Percentiles rank a stretch among this genome's conserved stretches.
phyloP scores from a whole-genome alignment of 108 stramenopile species.

The Bacterosira constricta region DNA sequence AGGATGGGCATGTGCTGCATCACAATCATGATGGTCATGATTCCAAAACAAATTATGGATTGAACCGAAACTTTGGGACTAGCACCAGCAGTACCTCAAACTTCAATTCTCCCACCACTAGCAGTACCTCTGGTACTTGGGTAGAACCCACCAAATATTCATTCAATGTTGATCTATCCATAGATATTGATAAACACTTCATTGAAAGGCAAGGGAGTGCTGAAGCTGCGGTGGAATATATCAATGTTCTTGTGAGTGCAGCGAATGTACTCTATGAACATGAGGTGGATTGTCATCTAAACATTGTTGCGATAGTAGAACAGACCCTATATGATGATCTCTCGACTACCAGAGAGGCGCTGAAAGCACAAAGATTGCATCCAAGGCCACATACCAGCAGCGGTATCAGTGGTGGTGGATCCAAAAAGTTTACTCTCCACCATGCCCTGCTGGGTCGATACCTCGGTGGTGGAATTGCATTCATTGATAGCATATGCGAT shows the following conservation, averaged over 20 bases:
- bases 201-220: constrained; percentile 27
- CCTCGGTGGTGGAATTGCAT: constrained; percentile 46
- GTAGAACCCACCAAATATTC: constrained; percentile 28
- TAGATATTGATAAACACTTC: constrained; percentile 30
- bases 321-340: no score
- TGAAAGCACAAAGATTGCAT: constrained; percentile 12
- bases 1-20: neutral
- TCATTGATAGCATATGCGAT: constrained; percentile 36
- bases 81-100: no score
- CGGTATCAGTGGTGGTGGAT: neutral
- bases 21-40: neutral
- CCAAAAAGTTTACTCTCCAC: constrained; percentile 14
- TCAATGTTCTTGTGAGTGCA: constrained; percentile 34
- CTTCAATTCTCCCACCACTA: neutral
- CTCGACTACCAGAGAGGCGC: constrained; percentile 24
- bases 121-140: constrained; percentile 4
- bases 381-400: neutral
- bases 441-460: constrained; percentile 37
- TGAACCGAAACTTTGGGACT: no score
- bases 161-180: constrained; percentile 24
- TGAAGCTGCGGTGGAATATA: constrained; percentile 28
- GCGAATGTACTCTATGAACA: constrained; percentile 36
- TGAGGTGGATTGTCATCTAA: constrained; percentile 23
- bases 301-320: constrained; percentile 18
- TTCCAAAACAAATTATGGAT: neutral